Conservation (phyloP, 2,329 filamentous ascomycete species). For the Trichoderma guizhouense region DNA sequence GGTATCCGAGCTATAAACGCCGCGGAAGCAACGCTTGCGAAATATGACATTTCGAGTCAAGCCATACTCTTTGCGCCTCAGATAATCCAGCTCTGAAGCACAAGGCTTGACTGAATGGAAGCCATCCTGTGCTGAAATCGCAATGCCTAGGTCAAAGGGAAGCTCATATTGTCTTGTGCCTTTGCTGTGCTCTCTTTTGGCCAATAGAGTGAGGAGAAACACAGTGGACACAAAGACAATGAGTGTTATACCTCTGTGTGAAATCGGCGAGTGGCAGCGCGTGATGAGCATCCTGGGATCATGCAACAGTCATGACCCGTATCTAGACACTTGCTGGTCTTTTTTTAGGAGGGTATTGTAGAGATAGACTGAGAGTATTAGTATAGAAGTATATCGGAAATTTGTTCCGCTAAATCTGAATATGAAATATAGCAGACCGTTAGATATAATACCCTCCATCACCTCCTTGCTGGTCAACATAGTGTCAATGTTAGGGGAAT, state of each 20-base stretch:
- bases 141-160: constrained; percentile 7
- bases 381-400: background rate
- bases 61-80: constrained; percentile 29
- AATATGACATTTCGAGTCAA: constrained; percentile 44
- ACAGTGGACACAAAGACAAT: background rate
- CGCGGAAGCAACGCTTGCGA: constrained; percentile 43
- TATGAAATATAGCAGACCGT: background rate
- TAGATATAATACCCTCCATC: background rate
- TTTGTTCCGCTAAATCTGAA: background rate
- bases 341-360: background rate
- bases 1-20: constrained; percentile 31
- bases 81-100: constrained; percentile 28
- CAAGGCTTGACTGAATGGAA: constrained; percentile 20
- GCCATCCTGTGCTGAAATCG: constrained; percentile 1
- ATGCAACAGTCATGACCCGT: background rate
- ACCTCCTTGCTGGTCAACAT: background rate
- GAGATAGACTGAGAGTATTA: background rate
- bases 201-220: background rate
- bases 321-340: background rate
- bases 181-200: background rate
- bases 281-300: constrained; percentile 9
- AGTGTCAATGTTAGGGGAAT: background rate
- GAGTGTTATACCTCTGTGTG: background rate
- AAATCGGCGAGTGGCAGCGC: background rate
- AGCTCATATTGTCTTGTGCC: constrained; percentile 13